Evolutionary conservation across 306 rosid species (phyloP), one percentile per base, ranked within the genome.

Genomic region (Luffa acutangula): DNA sequence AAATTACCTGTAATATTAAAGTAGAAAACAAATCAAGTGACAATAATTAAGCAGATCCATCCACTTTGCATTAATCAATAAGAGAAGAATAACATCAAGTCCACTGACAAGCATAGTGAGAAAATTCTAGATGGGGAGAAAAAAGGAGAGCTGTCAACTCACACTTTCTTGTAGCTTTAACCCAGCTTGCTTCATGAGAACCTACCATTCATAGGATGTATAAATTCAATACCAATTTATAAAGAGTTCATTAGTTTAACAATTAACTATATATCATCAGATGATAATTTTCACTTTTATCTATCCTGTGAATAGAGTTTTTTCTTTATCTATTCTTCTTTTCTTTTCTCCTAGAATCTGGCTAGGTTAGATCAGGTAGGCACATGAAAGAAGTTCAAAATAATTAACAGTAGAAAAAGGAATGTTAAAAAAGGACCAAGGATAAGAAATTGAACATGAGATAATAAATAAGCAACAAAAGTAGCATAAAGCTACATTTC

Each of bases 151-250:
- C n/a, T 51, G 74, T 57, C 75, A 79, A 84, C 93, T 90, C 88
- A 95, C 97, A 85, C 88, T 89, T 56, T 86, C 92, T 77, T 85
- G 92, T 60, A 95, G 91, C 83, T 79, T 88, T 76, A 95, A 89
- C 78, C 97, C 93, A 74, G 91, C 95, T 89, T 92, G 98, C 87
- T 92, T 92, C 51, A 78, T 78, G 82, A 95, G 97, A 79, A 95
- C 96, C 98, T 95, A 84, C 73, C 82, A 67, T 80, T 81, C 79
- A 78, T 34, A 45, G 67, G 85, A 85, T 34, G 43, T 1, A 41
- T 7, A 75, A 52, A 9, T 15, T 75, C 6, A 75, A 7, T 33
- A 54, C 31, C 17, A 46, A 33, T n/a, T 20, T 20, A 74, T 48
- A 74, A 74, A 46, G 10, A 74, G 41, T 74, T 74, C 13, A 17